phyloP scores from a whole-genome alignment of 805 yeast genomes.

The Schwanniomyces vanrijiae region DNA sequence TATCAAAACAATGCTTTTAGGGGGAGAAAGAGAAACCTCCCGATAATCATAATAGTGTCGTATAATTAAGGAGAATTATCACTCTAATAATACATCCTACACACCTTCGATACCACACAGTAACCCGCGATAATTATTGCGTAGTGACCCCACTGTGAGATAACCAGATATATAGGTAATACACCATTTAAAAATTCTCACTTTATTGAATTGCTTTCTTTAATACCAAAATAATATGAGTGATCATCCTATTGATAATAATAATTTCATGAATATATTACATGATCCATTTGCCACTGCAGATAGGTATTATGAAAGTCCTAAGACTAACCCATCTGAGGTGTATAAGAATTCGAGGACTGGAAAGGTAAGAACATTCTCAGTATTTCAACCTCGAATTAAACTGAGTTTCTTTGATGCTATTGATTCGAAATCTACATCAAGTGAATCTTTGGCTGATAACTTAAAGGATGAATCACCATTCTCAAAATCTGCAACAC shows the following conservation, averaged over 20 bases:
- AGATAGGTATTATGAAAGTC: conserved; percentile 64
- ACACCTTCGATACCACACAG: not conserved
- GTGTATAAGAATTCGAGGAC: conserved; percentile 38
- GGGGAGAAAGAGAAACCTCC: too few relatives aligned
- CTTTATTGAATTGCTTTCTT: conserved; percentile 5
- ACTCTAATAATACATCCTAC: not conserved
- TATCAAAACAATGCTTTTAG: not conserved
- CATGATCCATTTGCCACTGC: conserved; percentile 72
- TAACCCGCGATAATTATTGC: not conserved
- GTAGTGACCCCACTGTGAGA: not conserved
- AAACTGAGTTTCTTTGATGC: conserved; percentile 4
- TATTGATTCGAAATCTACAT: not conserved
- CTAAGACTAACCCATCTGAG: conserved; percentile 54
- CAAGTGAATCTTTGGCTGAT: not conserved
- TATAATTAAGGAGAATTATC: too few relatives aligned
- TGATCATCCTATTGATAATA: not conserved
- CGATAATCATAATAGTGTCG: too few relatives aligned
- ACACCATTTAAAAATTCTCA: not conserved
- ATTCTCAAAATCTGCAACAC: conserved; percentile 2
- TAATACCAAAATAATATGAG: conserved; percentile 24
- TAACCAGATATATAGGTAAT: not conserved
- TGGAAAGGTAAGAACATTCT: conserved; percentile 59
- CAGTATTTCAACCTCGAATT: conserved; percentile 32
- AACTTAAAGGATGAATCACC: not conserved
- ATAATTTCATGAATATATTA: not conserved